Evolutionary conservation across 164 flowering plant species (phyloP), one percentile per base, ranked within the genome.

Genomic region (Magnolia sinica): DNA sequence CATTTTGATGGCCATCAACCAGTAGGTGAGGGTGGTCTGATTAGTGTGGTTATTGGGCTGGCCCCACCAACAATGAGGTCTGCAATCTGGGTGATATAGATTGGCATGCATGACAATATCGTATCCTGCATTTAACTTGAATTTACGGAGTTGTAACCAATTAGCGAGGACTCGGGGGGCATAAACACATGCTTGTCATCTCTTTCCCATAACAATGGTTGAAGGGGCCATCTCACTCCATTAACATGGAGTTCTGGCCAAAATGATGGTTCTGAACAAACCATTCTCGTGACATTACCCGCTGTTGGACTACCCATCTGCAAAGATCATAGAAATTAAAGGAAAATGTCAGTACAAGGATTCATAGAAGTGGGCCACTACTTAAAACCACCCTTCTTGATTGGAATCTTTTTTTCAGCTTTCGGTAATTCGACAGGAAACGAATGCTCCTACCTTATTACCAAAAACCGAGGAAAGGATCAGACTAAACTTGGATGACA

Each of bases 141-240:
- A 84, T 86, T 86, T 80, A 84, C 86, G 2, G 90, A 85, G 72
- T 87, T 85, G 68, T 86, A 90, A 73, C 86, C 86, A 76, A 89
- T 77, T 27, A 87, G 85, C 0, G 91, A 87, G 82, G 82, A 80
- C 72, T 90, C 92, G 5, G 91, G 91, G n/a, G 89, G 75, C 65
- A 85, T 77, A 76, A 85, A 84, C 70, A 81, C 87, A 68, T 76
- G 79, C 74, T 72, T 82, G 58, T 85, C 83, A 49, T 79, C 89
- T 78, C 87, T 86, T 52, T 77, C 87, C 92, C 91, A 87, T 58
- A 74, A 73, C 7, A 84, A 86, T 73, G 80, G 91, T 70, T 88
- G 91, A 73, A 78, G 79, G 1, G 64, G 81, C 67, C 50, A 71
- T n/a, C 78, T 73, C 45, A 23, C 71, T 76, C 51, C 73, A 73